These are phyloP conservation scores for Ceratocystis smalleyi DNA, from an alignment of 2,329 filamentous ascomycete genomes.

Conservation along the genomic window DNA sequence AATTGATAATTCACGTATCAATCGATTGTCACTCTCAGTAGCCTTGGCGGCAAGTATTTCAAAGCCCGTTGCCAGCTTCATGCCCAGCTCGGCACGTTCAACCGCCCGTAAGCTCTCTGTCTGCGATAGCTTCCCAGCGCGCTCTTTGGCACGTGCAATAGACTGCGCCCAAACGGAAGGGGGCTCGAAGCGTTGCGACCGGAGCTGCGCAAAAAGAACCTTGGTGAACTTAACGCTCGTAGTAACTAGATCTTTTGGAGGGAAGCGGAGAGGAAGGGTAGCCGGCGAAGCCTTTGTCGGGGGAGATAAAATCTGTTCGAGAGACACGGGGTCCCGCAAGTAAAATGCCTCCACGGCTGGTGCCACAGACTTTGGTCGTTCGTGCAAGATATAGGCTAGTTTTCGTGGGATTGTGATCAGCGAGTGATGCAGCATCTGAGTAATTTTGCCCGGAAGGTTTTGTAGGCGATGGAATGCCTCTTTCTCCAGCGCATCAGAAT, in stretches of 20 bases:
- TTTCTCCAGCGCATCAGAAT: constrained; percentile 60
- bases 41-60: constrained; percentile 66
- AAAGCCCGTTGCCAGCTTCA: constrained; percentile 82
- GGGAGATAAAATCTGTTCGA: constrained; percentile 49
- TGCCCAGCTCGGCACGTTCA: constrained; percentile 51
- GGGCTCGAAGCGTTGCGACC: constrained; percentile 65
- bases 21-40: constrained; percentile 50
- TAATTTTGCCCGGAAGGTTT: constrained; percentile 67
- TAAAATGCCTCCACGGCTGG: constrained; percentile 86
- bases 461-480: constrained; percentile 82
- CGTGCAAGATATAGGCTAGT: constrained; percentile 63
- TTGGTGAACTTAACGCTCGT: constrained; percentile 71
- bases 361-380: constrained; percentile 59
- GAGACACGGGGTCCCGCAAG: constrained; percentile 61
- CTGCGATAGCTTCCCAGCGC: constrained; percentile 19
- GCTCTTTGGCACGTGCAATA: constrained; percentile 10
- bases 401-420: constrained; percentile 63
- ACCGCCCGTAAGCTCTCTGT: constrained; percentile 16
- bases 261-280: constrained; percentile 43
- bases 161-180: constrained; percentile 35
- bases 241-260: constrained; percentile 63
- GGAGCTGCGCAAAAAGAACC: constrained; percentile 78
- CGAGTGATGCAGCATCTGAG: constrained; percentile 59
- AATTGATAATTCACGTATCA: constrained; percentile 60
- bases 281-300: constrained; percentile 23